Conservation (phyloP, 2,329 filamentous ascomycete species). For the Alternaria brassicicola region DNA sequence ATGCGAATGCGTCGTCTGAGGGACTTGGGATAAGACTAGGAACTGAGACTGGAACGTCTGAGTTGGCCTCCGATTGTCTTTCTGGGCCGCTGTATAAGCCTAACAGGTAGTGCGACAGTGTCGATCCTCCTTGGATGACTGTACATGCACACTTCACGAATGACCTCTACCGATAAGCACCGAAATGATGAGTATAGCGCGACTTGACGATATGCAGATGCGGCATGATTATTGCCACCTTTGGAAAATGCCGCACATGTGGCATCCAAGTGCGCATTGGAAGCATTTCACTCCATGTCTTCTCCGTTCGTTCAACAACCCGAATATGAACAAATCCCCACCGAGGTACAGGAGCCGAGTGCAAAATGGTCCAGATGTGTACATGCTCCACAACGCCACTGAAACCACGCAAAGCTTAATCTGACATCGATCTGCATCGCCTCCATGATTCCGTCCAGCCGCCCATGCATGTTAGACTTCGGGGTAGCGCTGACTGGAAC, state of each 20-base stretch:
- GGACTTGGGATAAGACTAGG: neutral
- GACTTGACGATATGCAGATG: neutral
- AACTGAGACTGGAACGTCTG: neutral
- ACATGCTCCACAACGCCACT: neutral
- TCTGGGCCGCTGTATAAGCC: neutral
- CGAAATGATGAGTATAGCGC: no score
- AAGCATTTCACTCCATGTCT: neutral
- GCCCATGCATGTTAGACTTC: neutral
- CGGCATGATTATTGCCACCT: neutral
- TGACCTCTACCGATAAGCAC: neutral
- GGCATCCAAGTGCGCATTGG: neutral
- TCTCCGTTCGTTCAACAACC: neutral
- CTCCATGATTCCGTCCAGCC: neutral
- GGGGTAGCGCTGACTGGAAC: slow-evolving; percentile 1
- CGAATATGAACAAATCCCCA: no score
- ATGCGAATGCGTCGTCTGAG: neutral
- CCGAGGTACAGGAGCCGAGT: neutral
- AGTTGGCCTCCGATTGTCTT: neutral
- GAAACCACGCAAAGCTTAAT: neutral
- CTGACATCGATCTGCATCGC: neutral
- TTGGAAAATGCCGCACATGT: neutral
- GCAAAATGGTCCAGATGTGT: neutral
- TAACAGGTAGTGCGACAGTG: neutral
- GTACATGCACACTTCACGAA: neutral
- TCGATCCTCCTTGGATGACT: neutral